A percentile compares a stretch with the other conserved stretches of the same genome.
These are phyloP conservation scores for Plasmopara muralis DNA, from an alignment of 352 stramenopile species.

Conservation along the genomic window DNA sequence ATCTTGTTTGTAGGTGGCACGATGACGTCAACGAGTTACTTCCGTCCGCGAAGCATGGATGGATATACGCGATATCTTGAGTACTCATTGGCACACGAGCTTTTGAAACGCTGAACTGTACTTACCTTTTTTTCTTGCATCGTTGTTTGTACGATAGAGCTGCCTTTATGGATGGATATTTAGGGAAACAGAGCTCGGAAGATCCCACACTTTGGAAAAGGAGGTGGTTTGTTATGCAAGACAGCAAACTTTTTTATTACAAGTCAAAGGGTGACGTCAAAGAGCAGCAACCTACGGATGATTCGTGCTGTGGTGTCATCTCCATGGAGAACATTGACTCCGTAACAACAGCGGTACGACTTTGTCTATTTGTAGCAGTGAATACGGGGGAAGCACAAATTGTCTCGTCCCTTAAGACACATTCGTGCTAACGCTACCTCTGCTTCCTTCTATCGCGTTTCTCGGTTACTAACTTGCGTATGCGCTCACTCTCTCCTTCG, in stretches of 20 bases:
- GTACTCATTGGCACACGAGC: constrained; percentile 16
- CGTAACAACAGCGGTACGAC: constrained; percentile 71
- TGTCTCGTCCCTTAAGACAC: constrained; percentile 1
- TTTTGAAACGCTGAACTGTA: not conserved
- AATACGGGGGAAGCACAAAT: constrained; percentile 4
- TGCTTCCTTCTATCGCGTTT: constrained; percentile 9
- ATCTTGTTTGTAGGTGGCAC: constrained; percentile 4
- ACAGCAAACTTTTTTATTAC: constrained; percentile 81
- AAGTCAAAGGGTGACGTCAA: constrained; percentile 48
- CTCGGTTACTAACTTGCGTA: constrained; percentile 21
- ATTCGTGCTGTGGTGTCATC: constrained; percentile 65
- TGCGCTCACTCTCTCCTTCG: constrained; percentile 11
- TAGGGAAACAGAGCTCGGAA: constrained; percentile 81
- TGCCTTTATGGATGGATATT: constrained; percentile 65
- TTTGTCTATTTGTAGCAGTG: constrained; percentile 8
- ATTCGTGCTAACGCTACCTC: constrained; percentile 7
- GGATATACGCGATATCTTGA: constrained; percentile 60
- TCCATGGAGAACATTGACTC: constrained; percentile 78
- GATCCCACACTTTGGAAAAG: constrained; percentile 63
- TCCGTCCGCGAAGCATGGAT: constrained; percentile 49
- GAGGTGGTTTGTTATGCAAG: constrained; percentile 84
- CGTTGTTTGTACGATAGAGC: constrained; percentile 27
- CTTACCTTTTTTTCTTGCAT: not conserved
- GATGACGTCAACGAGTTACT: constrained; percentile 55
- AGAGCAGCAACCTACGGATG: constrained; percentile 50